A percentile compares a stretch with the other conserved stretches of the same genome.
Conservation (phyloP, 768 basidiomycete genomes). For the Kwoniella pini region DNA sequence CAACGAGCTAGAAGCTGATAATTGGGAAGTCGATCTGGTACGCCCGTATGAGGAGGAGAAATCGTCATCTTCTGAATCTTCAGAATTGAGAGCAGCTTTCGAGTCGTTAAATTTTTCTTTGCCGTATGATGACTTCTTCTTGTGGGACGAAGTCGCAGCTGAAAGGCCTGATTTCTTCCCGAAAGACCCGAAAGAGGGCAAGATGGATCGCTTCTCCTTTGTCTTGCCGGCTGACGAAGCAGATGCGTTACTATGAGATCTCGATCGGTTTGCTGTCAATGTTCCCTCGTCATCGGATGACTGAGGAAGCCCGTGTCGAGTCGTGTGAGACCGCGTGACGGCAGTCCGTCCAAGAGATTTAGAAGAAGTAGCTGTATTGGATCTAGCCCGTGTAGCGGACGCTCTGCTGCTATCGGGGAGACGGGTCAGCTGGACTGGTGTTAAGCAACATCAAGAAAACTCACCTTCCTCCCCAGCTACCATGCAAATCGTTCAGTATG, state of each 20-base stretch:
- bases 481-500: conserved; percentile 69
- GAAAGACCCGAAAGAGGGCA: conserved; percentile 49
- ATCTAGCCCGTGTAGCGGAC: conserved; percentile 39
- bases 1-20: conserved; percentile 16
- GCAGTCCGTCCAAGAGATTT: conserved; percentile 13
- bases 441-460: conserved; percentile 31
- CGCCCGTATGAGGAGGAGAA: conserved; percentile 4
- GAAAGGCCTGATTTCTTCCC: conserved; percentile 43
- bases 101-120: conserved; percentile 37
- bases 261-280: conserved; percentile 37
- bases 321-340: conserved; percentile 17
- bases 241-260: conserved; percentile 51
- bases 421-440: neutral
- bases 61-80: conserved; percentile 32
- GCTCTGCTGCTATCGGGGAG: neutral
- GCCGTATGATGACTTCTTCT: conserved; percentile 13
- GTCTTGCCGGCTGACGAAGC: conserved; percentile 37
- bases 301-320: conserved; percentile 13
- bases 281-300: conserved; percentile 41
- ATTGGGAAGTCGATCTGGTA: conserved; percentile 28
- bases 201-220: conserved; percentile 39
- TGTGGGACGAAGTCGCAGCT: conserved; percentile 8
- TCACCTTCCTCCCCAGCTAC: conserved; percentile 69
- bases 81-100: conserved; percentile 26
- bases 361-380: conserved; percentile 27